Percentiles rank a stretch among this genome's conserved stretches.
Evolutionary conservation across 2,329 filamentous ascomycete genomes (phyloP).

Genomic region (Penicillium sp.): DNA sequence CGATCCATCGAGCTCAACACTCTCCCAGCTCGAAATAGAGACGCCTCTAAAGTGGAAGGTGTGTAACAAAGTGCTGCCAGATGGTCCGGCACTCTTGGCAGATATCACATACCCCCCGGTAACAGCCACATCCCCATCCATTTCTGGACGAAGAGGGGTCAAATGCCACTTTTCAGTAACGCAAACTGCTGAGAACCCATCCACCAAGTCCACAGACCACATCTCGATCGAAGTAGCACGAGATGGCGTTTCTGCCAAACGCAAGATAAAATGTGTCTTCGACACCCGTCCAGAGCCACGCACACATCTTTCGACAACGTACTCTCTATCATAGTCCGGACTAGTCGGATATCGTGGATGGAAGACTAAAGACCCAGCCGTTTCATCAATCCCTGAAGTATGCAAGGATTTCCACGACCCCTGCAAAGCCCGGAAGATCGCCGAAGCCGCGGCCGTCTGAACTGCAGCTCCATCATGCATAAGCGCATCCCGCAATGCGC

Average conservation of each 20-base stretch:
- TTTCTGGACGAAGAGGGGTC: conserved; percentile 1
- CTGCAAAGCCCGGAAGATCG: conserved; percentile 70
- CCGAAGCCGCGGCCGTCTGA: conserved; percentile 61
- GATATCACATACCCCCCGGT: conserved; percentile 18
- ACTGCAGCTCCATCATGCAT: conserved; percentile 47
- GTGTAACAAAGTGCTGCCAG: conserved; percentile 15
- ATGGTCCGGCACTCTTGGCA: conserved; percentile 1
- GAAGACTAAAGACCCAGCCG: conserved; percentile 64
- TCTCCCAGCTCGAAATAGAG: conserved; percentile 27
- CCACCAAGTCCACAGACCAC: conserved; percentile 10
- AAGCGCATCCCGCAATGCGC: conserved; percentile 45
- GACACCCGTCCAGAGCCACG: too few relatives aligned
- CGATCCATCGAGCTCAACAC: not conserved
- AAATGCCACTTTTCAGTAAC: conserved; percentile 11
- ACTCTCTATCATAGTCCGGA: conserved; percentile 36
- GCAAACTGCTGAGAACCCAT: conserved; percentile 1
- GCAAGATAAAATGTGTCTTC: conserved; percentile 16
- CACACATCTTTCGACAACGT: conserved; percentile 27
- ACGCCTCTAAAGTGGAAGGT: conserved; percentile 32
- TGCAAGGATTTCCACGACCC: conserved; percentile 66
- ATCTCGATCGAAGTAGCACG: conserved; percentile 13
- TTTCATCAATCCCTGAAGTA: conserved; percentile 34
- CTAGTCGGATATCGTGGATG: conserved; percentile 61
- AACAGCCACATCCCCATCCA: not conserved
- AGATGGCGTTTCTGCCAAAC: conserved; percentile 7